Conservation (phyloP, 257 asterid species). For the Ehretia macrophylla region DNA sequence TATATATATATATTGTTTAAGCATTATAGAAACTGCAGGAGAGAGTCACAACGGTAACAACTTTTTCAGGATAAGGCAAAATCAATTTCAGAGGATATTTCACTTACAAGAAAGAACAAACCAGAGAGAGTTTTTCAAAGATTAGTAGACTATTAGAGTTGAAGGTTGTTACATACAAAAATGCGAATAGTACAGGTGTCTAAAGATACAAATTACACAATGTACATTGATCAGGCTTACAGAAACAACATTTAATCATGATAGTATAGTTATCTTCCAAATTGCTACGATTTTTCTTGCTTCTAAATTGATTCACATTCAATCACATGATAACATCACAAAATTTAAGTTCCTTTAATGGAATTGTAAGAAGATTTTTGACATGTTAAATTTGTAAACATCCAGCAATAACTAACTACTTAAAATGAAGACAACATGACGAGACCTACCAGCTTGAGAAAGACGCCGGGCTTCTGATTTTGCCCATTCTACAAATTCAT, state of each 20-base stretch:
- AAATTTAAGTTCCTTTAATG: background rate
- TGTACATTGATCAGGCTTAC: no score
- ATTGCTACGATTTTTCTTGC: background rate
- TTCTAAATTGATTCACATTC: slow-evolving; percentile 1
- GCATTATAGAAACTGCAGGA: no score
- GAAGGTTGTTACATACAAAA: no score
- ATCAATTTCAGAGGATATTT: no score
- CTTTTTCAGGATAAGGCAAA: no score
- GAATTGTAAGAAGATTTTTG: background rate
- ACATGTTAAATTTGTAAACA: background rate
- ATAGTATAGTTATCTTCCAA: background rate
- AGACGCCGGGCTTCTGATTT: slow-evolving; percentile 60
- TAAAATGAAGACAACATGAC: background rate
- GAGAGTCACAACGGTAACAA: no score
- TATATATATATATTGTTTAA: no score
- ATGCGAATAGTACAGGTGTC: no score
- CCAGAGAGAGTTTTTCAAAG: no score
- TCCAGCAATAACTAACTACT: background rate
- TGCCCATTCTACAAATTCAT: slow-evolving; percentile 60
- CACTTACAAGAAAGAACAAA: no score
- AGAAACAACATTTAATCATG: background rate
- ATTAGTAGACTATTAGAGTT: no score
- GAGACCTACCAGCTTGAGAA: slow-evolving; percentile 57
- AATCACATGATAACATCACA: background rate
- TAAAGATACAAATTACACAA: no score